These are phyloP conservation scores for Starmerella apis DNA, from an alignment of 805 yeast genomes.

Conservation along the genomic window DNA sequence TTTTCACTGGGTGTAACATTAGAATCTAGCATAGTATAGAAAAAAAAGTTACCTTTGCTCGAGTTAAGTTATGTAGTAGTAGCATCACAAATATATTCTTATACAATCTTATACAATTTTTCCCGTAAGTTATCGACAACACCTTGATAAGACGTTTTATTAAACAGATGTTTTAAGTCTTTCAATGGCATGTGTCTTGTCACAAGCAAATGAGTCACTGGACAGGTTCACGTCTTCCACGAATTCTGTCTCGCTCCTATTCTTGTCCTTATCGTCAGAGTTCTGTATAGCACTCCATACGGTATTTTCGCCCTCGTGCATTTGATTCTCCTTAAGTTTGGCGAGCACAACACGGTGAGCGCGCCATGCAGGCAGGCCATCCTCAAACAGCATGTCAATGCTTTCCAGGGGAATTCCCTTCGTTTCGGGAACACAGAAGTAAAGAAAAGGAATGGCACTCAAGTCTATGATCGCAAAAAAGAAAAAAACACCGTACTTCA, in stretches of 20 bases:
- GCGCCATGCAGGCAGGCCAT: constrained; percentile 13
- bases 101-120: too few relatives aligned
- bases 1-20: too few relatives aligned
- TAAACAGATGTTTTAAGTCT: neutral
- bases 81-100: too few relatives aligned
- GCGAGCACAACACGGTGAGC: constrained; percentile 8
- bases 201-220: neutral
- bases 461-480: constrained; percentile 14
- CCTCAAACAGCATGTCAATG: constrained; percentile 13
- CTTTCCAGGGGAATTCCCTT: constrained; percentile 14
- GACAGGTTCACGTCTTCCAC: constrained; percentile 10
- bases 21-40: too few relatives aligned
- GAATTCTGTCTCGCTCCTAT: constrained; percentile 2
- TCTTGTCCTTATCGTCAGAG: constrained; percentile 3
- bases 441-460: constrained; percentile 11
- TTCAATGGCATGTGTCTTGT: neutral
- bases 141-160: neutral
- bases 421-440: constrained; percentile 14
- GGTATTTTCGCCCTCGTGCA: constrained; percentile 10
- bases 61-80: too few relatives aligned
- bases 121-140: too few relatives aligned
- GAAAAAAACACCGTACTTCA: constrained; percentile 14
- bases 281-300: constrained; percentile 8
- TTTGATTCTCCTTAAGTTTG: constrained; percentile 11
- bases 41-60: too few relatives aligned